phyloP scores from a whole-genome alignment of 257 asterid genomes.

The Solanum ossicruentum region DNA sequence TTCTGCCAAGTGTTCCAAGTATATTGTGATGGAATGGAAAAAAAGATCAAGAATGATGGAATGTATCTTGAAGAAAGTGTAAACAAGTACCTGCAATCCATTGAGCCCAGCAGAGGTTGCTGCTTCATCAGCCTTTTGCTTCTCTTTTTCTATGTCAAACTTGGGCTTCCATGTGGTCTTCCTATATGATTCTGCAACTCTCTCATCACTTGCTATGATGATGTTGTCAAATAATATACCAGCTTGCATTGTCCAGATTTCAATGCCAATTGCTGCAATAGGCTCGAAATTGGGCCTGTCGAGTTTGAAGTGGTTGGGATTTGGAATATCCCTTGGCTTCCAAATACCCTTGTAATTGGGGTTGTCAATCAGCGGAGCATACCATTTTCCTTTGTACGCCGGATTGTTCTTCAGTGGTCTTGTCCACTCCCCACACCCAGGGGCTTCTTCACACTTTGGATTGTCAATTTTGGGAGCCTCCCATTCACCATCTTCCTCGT shows the following conservation, averaged over 20 bases:
- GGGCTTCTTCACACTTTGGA: constrained; percentile 63
- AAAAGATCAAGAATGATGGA: background rate
- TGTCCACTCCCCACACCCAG: constrained; percentile 99
- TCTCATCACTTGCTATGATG: constrained; percentile 54
- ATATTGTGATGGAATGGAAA: background rate
- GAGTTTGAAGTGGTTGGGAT: constrained; percentile 73
- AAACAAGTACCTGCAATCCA: constrained; percentile 56
- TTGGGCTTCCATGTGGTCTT: constrained; percentile 73
- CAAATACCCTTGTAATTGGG: constrained; percentile 89
- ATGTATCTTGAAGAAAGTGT: background rate
- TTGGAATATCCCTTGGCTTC: constrained; percentile 75
- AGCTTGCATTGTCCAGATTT: constrained; percentile 98
- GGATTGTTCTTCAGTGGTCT: constrained; percentile 80
- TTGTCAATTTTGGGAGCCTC: constrained; percentile 85
- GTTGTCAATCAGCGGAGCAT: constrained; percentile 72
- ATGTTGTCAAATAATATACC: constrained; percentile 81
- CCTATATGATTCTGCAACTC: constrained; percentile 55
- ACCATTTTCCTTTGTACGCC: constrained; percentile 92
- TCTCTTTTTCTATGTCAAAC: constrained; percentile 65
- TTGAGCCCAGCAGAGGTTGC: constrained; percentile 50
- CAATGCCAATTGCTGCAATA: constrained; percentile 89
- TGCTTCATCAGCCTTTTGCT: constrained; percentile 57
- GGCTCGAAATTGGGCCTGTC: constrained; percentile 88
- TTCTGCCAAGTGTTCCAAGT: constrained; percentile 34
- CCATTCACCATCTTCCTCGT: constrained; percentile 98